Evolutionary conservation across 2,329 filamentous ascomycete genomes (phyloP), one percentile per base, ranked within the genome.

Genomic region (Colletotrichum sublineola): DNA sequence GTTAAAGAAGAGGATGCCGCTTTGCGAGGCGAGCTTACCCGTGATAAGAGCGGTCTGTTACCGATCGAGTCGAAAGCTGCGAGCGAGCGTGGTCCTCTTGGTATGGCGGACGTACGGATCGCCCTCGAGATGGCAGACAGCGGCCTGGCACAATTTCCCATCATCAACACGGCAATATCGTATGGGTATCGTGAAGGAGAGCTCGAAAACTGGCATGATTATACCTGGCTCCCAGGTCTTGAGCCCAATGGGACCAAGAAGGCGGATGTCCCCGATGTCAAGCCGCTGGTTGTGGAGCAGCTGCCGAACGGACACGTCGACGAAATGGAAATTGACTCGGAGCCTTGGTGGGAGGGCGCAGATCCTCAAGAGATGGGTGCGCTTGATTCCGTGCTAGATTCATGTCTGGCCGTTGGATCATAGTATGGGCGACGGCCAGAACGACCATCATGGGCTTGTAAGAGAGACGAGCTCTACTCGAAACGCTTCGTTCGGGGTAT

Each of bases 1-100:
- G 89, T 90, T 67, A 86, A 86, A 58, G 95, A 98, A 80, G 95
- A 97, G 79, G 88, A 92, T 55, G 88, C 90, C 0, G 91, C 89
- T 36, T 87, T 90, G 52, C 87, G 90, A n/a, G 94, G 95, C 5
- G 93, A 95, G 76, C 80, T 97, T 1, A 85, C 88, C 24, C 88
- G 94, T 75, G 93, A 95, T 71, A 92, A 93, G 72, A 92, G 89
- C 60, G 95, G 95, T 1, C 82, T 97, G 38, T 83, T 98, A 7
- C 96, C 95, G 0, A 84, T 95, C 46, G 95, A 98, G 81, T 90
- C 93, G 3, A 94, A 93, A 79, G 92, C 92, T 65, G 91, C 93
- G 20, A 89, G 89, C 67, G 90, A 92, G 76, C 87, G 94, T 50
- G 89, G 91, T 7, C 90, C 93, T 0, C 82, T 98, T 1, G 91